Evolutionary conservation across 768 basidiomycete genomes (phyloP).

Genomic region (Boletus tomentosulus): DNA sequence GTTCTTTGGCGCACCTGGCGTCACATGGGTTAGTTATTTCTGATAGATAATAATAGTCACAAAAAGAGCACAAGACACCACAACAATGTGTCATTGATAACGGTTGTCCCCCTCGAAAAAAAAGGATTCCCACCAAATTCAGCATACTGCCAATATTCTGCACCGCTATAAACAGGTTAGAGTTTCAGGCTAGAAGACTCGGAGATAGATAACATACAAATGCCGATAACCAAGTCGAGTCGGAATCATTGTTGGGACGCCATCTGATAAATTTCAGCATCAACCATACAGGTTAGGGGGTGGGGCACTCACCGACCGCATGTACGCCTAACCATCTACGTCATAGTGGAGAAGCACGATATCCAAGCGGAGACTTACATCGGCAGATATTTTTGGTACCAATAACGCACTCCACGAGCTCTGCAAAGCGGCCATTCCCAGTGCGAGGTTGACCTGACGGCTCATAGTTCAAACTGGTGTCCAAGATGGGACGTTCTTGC

Average conservation of each 20-base stretch:
- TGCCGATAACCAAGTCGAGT: slow-evolving; percentile 44
- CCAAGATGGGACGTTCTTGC: neutral
- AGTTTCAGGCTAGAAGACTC: slow-evolving; percentile 1
- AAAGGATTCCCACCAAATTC: slow-evolving; percentile 33
- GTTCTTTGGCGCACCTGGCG: slow-evolving; percentile 29
- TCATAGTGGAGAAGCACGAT: neutral
- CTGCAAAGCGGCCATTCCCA: slow-evolving; percentile 39
- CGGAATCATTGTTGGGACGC: slow-evolving; percentile 49
- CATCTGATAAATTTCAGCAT: slow-evolving; percentile 33
- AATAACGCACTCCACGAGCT: slow-evolving; percentile 36
- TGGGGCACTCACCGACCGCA: slow-evolving; percentile 33
- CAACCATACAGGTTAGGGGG: neutral
- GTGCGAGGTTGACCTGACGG: slow-evolving; percentile 46
- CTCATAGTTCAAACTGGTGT: neutral
- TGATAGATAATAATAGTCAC: neutral
- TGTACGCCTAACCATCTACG: slow-evolving; percentile 36
- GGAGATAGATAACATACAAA: slow-evolving; percentile 27
- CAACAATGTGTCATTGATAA: neutral
- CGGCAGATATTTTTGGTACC: slow-evolving; percentile 40
- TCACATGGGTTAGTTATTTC: neutral
- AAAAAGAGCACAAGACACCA: neutral
- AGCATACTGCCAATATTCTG: slow-evolving; percentile 46
- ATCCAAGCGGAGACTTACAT: slow-evolving; percentile 23
- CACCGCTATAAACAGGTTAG: slow-evolving; percentile 20
- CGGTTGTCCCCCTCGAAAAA: neutral